Evolutionary conservation across 2,329 filamentous ascomycete species (phyloP), one percentile per base, ranked within the genome.

Genomic region (Tricladium varicosporioides): DNA sequence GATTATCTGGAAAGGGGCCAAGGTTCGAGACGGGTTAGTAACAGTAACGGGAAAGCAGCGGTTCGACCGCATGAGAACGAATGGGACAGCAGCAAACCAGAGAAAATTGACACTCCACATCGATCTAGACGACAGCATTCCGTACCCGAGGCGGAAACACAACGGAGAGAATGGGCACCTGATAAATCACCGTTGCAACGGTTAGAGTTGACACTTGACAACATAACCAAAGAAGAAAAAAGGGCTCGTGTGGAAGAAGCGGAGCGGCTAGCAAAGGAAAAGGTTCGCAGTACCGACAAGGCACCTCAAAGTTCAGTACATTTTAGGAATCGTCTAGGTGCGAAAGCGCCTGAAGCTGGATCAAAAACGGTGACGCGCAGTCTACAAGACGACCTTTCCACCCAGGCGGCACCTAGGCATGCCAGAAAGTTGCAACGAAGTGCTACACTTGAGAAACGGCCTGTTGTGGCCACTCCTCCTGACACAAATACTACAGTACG

Each of bases 221-320:
- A 89, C 74, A 93, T 97, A 73, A 96, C 89, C 72, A 97, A 97
- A 72, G 92, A 97, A 74, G 92, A 97, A 74, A 95, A 96, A 73
- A 83, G 93, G 62, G 91, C 92, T 8, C 83, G 91, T 48, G 85
- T 93, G 4, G 83, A 92, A 70, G 89, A 93, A 66, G 91, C 91
- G 5, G 93, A 97, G 71, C 80, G 85, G 64, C 82, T 83, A 45
- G 82, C 87, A 15, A 83, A 86, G 64, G 86, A 93, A 63, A 62
- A 63, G 5, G 63, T 63, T 65, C 72, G 60, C 16, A 58, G 63
- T 16, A 60, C 61, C 53, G 65, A 69, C 53, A 60, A 58, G 50
- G 31, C 54, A 11, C 54, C 53, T 40, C 65, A 69, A 51, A 71
- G 67, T 40, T 65, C 65, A 0, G 70, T 70, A 18, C 67, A 62